Conservation (phyloP, 345 rosid species). For the Streptanthus diversifolius region DNA sequence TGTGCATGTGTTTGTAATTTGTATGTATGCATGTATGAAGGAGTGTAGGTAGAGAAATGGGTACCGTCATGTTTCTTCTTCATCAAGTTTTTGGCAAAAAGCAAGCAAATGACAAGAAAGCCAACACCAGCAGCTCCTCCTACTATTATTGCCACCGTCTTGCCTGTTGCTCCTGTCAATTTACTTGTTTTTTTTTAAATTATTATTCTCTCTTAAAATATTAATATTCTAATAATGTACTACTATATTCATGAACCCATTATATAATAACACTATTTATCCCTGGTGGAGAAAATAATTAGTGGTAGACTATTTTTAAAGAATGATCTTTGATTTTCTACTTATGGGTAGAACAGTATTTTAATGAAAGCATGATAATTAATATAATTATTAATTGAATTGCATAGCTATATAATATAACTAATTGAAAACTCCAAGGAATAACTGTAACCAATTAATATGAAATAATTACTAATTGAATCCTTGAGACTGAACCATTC, state of each 20-base stretch:
- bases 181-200: slow-evolving; percentile 28
- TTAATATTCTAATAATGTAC: background rate
- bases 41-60: background rate
- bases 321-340: background rate
- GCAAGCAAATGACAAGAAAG: slow-evolving; percentile 73
- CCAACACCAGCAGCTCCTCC: slow-evolving; percentile 96
- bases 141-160: slow-evolving; percentile 93
- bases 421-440: slow-evolving; percentile 24
- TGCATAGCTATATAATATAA: background rate
- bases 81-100: slow-evolving; percentile 71
- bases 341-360: background rate
- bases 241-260: background rate
- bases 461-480: background rate
- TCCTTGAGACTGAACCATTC: background rate
- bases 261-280: background rate
- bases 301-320: slow-evolving; percentile 9
- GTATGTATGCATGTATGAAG: background rate
- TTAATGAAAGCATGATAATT: background rate
- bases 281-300: background rate
- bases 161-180: slow-evolving; percentile 69
- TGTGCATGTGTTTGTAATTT: slow-evolving; percentile 25
- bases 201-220: background rate
- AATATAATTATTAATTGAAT: background rate
- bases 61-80: slow-evolving; percentile 54
- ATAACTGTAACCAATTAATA: slow-evolving; percentile 23